Conservation (phyloP, 2,329 filamentous ascomycete genomes). For the Teratosphaeria pseudoeucalypti region DNA sequence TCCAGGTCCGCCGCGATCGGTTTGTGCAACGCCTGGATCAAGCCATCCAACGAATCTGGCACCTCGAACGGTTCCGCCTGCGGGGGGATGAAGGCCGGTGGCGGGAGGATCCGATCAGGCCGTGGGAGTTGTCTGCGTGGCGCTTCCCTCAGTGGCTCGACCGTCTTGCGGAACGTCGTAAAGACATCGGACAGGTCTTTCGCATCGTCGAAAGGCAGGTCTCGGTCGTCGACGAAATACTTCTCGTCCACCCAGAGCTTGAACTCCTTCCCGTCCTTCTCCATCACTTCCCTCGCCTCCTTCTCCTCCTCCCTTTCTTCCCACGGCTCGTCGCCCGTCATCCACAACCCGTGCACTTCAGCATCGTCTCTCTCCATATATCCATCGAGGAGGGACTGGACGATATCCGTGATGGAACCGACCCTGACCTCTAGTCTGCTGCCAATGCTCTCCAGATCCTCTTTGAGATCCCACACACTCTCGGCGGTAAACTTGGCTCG, state of each 20-base stretch:
- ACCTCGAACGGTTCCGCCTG: constrained; percentile 56
- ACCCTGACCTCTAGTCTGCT: constrained; percentile 56
- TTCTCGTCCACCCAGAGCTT: constrained; percentile 64
- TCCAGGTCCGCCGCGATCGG: constrained; percentile 45
- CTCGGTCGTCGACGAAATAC: constrained; percentile 65
- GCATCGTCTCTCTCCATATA: constrained; percentile 25
- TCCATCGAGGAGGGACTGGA: constrained; percentile 46
- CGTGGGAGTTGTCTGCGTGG: constrained; percentile 49
- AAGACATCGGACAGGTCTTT: constrained; percentile 62
- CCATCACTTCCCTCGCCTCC: constrained; percentile 44
- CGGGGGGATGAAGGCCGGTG: constrained; percentile 47
- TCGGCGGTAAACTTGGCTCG: constrained; percentile 63
- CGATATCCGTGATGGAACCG: constrained; percentile 50
- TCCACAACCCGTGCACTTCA: constrained; percentile 58
- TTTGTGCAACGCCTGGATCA: constrained; percentile 46
- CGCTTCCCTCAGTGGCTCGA: constrained; percentile 58
- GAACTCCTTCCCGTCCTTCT: constrained; percentile 47
- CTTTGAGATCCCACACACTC: constrained; percentile 62
- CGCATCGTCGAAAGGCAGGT: constrained; percentile 49
- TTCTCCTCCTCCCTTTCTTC: constrained; percentile 60
- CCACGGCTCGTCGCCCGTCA: constrained; percentile 57
- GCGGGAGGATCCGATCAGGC: constrained; percentile 47
- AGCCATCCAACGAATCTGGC: constrained; percentile 43
- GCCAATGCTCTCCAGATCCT: constrained; percentile 46
- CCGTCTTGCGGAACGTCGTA: constrained; percentile 61